Base-by-base conservation (phyloP, 225 moss, liverwort and hornwort species). In the Physcomitrium patens region DNA sequence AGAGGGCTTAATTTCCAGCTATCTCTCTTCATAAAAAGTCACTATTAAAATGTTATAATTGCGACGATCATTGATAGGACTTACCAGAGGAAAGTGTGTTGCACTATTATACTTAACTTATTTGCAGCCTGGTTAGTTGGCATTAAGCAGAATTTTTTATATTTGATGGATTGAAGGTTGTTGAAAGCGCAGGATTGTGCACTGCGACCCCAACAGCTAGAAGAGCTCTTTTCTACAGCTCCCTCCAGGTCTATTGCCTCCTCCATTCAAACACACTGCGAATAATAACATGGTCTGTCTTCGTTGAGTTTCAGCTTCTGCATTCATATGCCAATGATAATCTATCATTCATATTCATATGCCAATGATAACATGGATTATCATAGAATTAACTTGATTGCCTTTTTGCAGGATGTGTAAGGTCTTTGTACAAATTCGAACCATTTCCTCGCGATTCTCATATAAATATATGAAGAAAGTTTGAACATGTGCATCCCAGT, bases 211-310 rank as follows among this genome's bases (percentile, higher is more conserved):
- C 91, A 89, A 78, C 94, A 92, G 76, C 83, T 97, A 69, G 96
- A 97, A 71, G 96, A 97, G 56, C 86, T 94, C 60, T 97, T 92
- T 69, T 97, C 94, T 46, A 94, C 94, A 68, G 92, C 96, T 12
- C 96, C 92, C 57, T 90, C 89, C 16, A 92, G 85, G 94, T 94
- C 65, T 49, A 59, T 60, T 58, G 27, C 68, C 27, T 8, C 45
- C 66, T 17, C 9, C 18, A 52, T 78, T 60, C 65, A 55, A 31
- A 41, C 7, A 60, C 60, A 37, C 26, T 63, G 9, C 11, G 23
- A 18, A 19, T 65, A 62, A 10, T 51, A 79, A 37, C 20, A 37
- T 55, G 61, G 54, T 68, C 55, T 22, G 20, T 8, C 62, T 79
- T 8, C 68, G 14, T 16, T 22, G 60, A 45, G 60, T 68, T 26